Conservation (phyloP, 2,329 filamentous ascomycete genomes). For the Pseudogymnoascus verrucosus region DNA sequence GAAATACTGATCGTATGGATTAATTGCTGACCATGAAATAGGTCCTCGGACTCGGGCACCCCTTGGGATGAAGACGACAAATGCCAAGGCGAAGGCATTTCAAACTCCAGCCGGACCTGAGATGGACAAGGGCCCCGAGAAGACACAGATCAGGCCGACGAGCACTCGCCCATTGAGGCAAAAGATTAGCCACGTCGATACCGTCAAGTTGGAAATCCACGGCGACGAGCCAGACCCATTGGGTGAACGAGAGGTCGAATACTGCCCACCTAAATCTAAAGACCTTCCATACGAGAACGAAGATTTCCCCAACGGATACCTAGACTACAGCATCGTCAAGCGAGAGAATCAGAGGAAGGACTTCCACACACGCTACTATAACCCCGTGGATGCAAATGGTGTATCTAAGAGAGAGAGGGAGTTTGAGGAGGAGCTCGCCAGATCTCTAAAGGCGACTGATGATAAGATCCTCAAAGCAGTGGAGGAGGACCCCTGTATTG, state of each 20-base stretch:
- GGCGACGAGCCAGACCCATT: slow-evolving; percentile 40
- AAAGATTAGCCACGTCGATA: slow-evolving; percentile 42
- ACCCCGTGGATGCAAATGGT: slow-evolving; percentile 60
- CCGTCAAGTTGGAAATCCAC: slow-evolving; percentile 57
- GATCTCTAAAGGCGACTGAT: slow-evolving; percentile 47
- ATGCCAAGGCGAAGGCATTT: slow-evolving; percentile 68
- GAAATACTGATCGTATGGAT: slow-evolving; percentile 10
- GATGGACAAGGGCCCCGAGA: slow-evolving; percentile 51
- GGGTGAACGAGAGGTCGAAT: slow-evolving; percentile 73
- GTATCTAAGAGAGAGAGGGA: slow-evolving; percentile 54
- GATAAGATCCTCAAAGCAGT: slow-evolving; percentile 60
- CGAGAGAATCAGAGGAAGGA: slow-evolving; percentile 52
- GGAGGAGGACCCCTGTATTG: slow-evolving; percentile 53
- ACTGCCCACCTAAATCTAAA: slow-evolving; percentile 68
- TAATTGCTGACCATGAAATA: slow-evolving; percentile 10
- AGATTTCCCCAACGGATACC: slow-evolving; percentile 49
- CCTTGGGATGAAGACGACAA: slow-evolving; percentile 91
- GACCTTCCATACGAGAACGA: slow-evolving; percentile 63
- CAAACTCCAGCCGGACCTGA: slow-evolving; percentile 59
- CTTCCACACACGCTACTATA: slow-evolving; percentile 53
- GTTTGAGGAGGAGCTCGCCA: slow-evolving; percentile 39
- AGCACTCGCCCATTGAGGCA: slow-evolving; percentile 51
- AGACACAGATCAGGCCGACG: slow-evolving; percentile 52
- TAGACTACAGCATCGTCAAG: slow-evolving; percentile 51
- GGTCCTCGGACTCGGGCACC: slow-evolving; percentile 63